Evolutionary conservation across 371 early-diverging fungal species (phyloP), one percentile per base, ranked within the genome.

Genomic region (Phascolomyces articulosus): DNA sequence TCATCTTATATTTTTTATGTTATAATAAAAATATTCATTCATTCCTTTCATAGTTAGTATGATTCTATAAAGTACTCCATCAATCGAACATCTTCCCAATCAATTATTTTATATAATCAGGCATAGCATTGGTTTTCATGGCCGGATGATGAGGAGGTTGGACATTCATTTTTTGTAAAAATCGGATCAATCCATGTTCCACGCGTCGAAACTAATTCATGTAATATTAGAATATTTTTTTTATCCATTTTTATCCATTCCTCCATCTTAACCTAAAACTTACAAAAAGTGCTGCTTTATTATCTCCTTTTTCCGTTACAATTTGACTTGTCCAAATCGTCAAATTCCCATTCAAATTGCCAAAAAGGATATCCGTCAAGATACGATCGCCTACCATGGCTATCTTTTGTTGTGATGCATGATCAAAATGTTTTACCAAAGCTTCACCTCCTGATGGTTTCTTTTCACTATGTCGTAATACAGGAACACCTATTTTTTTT

Each of bases 331-430:
- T 89, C 74, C 91, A 85, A 21, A 96, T 87, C 0, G 94, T 89
- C 16, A 85, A 51, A 70, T 91, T 86, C 34, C 93, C 95, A 38
- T 85, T 80, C 38, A 79, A 66, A 65, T 95, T 95, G 1, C 92
- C 98, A 84, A 91, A 91, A 7, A 94, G 78, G 0, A 96, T 78
- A 64, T 98, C 98, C 0, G 98, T 98, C 24, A 94, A 67, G 20
- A 95, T 74, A 2, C 98, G 87, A 67, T 97, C 98, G 8, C 98
- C 98, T 0, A 95, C 90, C 55, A 96, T 85, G 0, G 90, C 93
- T 10, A 93, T 80, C 51, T 86, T 66, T 0, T 51, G 26, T 0
- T 88, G 76, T 9, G 64, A 40, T 26, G 71, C 62, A 26, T 60
- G 73, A 29, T 55, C n/a, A 9, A 80, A 21, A 65, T 70, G 68